These are phyloP conservation scores for Emmonsia crescens DNA, from an alignment of 2,329 filamentous ascomycete species.

Conservation along the genomic window DNA sequence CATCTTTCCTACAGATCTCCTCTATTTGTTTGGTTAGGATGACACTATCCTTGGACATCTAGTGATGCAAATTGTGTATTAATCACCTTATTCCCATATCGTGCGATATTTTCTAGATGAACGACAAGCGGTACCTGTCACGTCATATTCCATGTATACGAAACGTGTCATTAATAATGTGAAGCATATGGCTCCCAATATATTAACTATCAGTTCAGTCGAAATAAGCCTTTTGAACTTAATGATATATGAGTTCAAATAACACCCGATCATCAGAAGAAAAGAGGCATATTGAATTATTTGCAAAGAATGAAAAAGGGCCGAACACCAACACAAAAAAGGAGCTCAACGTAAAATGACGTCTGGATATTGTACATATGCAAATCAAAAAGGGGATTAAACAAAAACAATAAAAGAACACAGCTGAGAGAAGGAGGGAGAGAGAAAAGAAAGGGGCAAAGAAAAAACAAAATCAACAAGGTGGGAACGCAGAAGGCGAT, in stretches of 20 bases:
- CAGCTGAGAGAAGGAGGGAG: not conserved
- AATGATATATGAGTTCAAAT: not conserved
- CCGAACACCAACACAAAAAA: not conserved
- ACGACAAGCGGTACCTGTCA: not conserved
- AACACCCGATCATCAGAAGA: not conserved
- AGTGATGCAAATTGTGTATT: not conserved
- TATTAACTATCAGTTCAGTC: not conserved
- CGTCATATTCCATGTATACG: not conserved
- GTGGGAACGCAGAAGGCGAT: not conserved
- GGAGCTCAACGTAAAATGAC: not conserved
- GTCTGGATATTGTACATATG: conserved; percentile 4
- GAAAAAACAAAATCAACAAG: not conserved
- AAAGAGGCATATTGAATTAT: not conserved
- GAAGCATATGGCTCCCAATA: not conserved
- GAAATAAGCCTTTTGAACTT: not conserved
- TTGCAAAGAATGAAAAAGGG: not conserved
- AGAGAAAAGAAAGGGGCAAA: not conserved
- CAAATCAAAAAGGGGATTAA: not conserved
- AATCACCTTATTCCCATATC: not conserved
- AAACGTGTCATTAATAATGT: not conserved
- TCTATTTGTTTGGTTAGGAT: not conserved
- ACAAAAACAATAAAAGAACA: not conserved
- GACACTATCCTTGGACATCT: not conserved
- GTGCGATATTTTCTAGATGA: not conserved
- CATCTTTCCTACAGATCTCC: not conserved